Base-by-base conservation (phyloP, 208 protist species). In the Crithidia acanthocephali region DNA sequence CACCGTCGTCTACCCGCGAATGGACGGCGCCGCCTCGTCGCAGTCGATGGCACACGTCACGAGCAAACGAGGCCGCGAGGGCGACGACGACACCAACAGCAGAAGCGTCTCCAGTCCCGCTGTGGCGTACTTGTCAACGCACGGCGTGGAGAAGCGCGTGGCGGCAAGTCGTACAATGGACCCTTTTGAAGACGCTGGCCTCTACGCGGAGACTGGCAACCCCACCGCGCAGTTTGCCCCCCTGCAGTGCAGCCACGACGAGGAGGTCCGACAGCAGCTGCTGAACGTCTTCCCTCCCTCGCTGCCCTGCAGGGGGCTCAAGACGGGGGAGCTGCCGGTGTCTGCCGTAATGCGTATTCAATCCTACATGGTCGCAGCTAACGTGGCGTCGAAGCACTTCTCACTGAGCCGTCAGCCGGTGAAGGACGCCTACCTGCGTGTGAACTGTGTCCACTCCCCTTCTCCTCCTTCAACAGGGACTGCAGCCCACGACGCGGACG, bases 101-200 rank as follows among this genome's bases (percentile, higher is more conserved):
- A 9, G 16, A 9, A 15, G 9, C 48, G 48, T 11, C n/a, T n/a
- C n/a, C 22, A 53, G 5, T 18, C 7, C 30, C 15, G 52, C 32
- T n/a, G 55, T 62, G 1, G 35, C 6, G 50, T 71, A 35, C 20
- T n/a, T 71, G 42, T 33, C 0, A 20, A 20, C 32, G 3, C 27
- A 51, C 27, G 22, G 11, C n/a, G 42, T 25, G 35, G 20, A 30
- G 16, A 23, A 13, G 3, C 37, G 10, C 4, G 13, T 9, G 2
- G 8, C 53, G 2, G 11, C 3, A 3, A 18, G 20, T 0, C 53
- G 23, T 0, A 1, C 9, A 3, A 18, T 9, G 11, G 23, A 61
- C 28, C 72, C 72, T 16, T 77, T 77, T 42, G 55, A 62, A 3
- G 47, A 71, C 25, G 72, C 72, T 0, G 47, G 64, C 2, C 58